Base-by-base conservation (phyloP, 257 asterid genomes). In the Salvia splendens region DNA sequence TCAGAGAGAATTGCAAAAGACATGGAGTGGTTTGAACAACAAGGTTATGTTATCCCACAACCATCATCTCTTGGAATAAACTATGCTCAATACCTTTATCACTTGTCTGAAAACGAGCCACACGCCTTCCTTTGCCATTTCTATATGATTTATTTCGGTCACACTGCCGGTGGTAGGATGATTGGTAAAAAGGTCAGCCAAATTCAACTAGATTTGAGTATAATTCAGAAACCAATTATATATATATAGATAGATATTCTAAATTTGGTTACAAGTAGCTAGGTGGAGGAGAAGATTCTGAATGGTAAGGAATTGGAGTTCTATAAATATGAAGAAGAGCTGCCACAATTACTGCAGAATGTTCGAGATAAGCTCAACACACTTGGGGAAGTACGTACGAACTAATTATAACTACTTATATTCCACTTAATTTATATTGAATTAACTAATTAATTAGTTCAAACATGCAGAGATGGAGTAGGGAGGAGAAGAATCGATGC, bases 401-500 rank as follows among this genome's bases (percentile, higher is more conserved):
- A 74, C 3, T 8, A 43, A 9, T 0, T 33, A 33, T 3, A 1
- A 0, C 1, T 5, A 33, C 3, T 1, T 0, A 1, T 20, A 20
- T 20, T 20, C 24, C 24, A 20, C 24, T 20, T 20, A 20, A 20
- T 20, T 20, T 20, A 20, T 1, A 20, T 20, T 20, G 24, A 20
- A 20, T 20, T 20, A 20, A 20, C 1, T 20, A 20, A 0, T 20
- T 20, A 20, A 20, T 20, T 20, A 20, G 24, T 33, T 33, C 0
- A 33, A 33, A 12, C 38, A 12, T 56, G 67, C 17, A 94, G 99
- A 79, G 43, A 51, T 91, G 97, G 99, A 88, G 79, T 15, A 68
- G 97, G 99, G 36, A 86, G 68, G 91, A 88, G 84, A 94, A 94
- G 86, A 81, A 88, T 61, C 96, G 84, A 35, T 94, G 99, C 68